A percentile compares a stretch with the other conserved stretches of the same genome.
Evolutionary conservation across 2,329 filamentous ascomycete genomes (phyloP).

Genomic region (Colletotrichum eleusines): DNA sequence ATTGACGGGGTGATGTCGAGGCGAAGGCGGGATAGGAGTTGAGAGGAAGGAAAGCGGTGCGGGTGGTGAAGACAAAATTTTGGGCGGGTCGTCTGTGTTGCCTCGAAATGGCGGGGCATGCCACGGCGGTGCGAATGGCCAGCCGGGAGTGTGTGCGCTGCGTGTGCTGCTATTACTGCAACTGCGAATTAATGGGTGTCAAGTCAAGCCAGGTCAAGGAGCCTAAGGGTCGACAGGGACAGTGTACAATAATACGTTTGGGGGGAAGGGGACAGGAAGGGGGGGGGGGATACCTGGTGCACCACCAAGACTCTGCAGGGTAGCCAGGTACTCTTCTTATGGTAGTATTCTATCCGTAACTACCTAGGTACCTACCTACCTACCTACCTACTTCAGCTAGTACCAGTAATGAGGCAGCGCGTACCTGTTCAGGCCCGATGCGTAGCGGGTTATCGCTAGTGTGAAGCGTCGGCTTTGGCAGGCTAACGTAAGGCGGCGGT

Average conservation of each 20-base stretch:
- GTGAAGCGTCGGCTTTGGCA: constrained; percentile 4
- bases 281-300: constrained; percentile 10
- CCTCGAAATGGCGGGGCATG: constrained; percentile 43
- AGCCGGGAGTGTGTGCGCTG: not conserved
- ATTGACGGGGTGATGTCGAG: constrained; percentile 42
- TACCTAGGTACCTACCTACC: not conserved
- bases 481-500: constrained; percentile 33
- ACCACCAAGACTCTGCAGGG: not conserved
- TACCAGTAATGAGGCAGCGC: not conserved
- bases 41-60: constrained; percentile 42
- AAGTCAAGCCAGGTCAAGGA: constrained; percentile 12
- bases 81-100: constrained; percentile 42
- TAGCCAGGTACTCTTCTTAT: not conserved
- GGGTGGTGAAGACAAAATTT: constrained; percentile 43
- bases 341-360: not conserved
- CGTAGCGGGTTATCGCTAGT: constrained; percentile 6
- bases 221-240: constrained; percentile 11
- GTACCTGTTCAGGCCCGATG: constrained; percentile 10
- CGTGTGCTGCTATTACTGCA: not conserved
- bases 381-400: not conserved
- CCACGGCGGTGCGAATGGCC: constrained; percentile 29
- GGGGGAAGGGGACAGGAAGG: not conserved
- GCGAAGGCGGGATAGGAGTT: constrained; percentile 42
- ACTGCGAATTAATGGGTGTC: not conserved
- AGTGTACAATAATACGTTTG: not conserved